Conservation (phyloP, 257 asterid genomes). For the Gentiana macrophylla region DNA sequence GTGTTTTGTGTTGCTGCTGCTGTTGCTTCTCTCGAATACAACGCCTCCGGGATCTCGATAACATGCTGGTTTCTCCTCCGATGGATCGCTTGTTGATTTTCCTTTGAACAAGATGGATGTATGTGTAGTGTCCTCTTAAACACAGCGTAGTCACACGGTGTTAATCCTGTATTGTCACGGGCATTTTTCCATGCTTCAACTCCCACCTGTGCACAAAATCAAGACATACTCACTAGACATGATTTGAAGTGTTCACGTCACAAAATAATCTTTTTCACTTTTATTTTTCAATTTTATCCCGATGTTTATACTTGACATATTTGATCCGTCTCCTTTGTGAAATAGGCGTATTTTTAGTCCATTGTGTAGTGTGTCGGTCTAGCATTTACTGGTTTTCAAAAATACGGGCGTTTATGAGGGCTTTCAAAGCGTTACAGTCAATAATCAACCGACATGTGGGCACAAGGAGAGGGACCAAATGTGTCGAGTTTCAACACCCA, state of each 20-base stretch:
- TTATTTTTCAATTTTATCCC: background rate
- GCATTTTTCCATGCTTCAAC: constrained; percentile 58
- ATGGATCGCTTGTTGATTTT: constrained; percentile 17
- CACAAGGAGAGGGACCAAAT: too few relatives aligned
- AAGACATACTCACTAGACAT: background rate
- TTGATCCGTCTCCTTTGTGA: too few relatives aligned
- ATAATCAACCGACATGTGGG: too few relatives aligned
- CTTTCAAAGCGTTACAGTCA: too few relatives aligned
- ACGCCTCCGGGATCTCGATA: constrained; percentile 32
- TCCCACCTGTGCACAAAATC: constrained; percentile 58
- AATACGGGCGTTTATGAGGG: too few relatives aligned
- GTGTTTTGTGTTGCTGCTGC: too few relatives aligned
- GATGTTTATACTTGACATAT: too few relatives aligned
- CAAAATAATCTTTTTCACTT: background rate
- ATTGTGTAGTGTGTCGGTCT: too few relatives aligned
- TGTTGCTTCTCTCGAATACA: constrained; percentile 10
- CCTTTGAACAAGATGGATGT: constrained; percentile 50
- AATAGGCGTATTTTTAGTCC: too few relatives aligned
- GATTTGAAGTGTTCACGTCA: background rate
- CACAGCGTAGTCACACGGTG: constrained; percentile 73
- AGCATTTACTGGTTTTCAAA: too few relatives aligned
- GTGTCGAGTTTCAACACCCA: too few relatives aligned
- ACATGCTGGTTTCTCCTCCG: constrained; percentile 18
- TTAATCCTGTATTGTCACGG: constrained; percentile 51
- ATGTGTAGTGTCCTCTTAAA: constrained; percentile 52